phyloP scores from a whole-genome alignment of 2,329 filamentous ascomycete genomes.

The Fusarium acutatum region DNA sequence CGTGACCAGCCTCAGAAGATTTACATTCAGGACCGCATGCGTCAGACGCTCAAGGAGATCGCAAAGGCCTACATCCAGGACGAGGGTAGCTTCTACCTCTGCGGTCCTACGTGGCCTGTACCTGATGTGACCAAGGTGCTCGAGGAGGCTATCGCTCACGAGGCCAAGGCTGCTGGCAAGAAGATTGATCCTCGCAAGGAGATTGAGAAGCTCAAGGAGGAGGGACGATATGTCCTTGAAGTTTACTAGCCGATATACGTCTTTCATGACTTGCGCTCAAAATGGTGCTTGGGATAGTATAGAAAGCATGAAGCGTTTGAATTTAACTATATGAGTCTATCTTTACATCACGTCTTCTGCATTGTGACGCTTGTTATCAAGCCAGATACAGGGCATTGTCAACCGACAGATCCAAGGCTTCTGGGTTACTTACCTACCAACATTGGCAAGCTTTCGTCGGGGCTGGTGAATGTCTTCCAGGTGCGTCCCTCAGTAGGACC shows the following conservation, averaged over 20 bases:
- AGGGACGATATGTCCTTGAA: conserved; percentile 92
- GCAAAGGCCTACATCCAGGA: conserved; percentile 86
- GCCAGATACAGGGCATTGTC: background rate
- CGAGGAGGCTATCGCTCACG: conserved; percentile 85
- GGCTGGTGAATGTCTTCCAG: background rate
- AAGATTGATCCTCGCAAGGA: conserved; percentile 89
- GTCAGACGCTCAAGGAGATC: conserved; percentile 84
- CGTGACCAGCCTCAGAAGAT: conserved; percentile 98
- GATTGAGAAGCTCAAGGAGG: conserved; percentile 98
- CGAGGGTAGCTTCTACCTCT: conserved; percentile 95
- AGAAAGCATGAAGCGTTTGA: conserved; percentile 39
- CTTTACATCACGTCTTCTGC: background rate
- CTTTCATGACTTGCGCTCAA: conserved; percentile 25
- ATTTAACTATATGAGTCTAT: conserved; percentile 13
- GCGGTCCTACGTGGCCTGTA: conserved; percentile 97
- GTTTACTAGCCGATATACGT: conserved; percentile 73
- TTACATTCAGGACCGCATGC: conserved; percentile 99
- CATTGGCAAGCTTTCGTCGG: background rate
- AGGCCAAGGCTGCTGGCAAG: conserved; percentile 74
- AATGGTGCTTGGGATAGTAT: conserved; percentile 32
- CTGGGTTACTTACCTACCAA: background rate
- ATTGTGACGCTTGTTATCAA: background rate
- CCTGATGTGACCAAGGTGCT: conserved; percentile 95
- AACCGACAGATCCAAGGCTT: background rate
- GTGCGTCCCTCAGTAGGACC: background rate